A percentile compares a stretch with the other conserved stretches of the same genome.
Conservation (phyloP, 1,284 basidiomycete species). For the Meira nashicola region DNA sequence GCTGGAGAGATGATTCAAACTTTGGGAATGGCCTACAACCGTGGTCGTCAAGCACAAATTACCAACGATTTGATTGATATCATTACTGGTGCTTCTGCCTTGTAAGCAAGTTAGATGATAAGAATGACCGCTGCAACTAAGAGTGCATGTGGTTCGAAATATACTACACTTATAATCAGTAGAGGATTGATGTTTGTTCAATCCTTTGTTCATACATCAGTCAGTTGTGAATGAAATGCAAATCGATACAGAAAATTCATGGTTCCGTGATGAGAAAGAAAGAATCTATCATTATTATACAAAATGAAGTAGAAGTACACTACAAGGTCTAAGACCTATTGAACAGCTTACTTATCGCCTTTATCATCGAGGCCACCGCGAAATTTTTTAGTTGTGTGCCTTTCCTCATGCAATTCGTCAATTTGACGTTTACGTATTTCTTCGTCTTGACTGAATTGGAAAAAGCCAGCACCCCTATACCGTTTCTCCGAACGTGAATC, state of each 20-base stretch:
- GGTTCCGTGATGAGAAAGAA: no score
- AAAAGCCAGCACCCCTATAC: slow-evolving; percentile 77
- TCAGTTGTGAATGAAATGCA: neutral
- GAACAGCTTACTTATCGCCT: neutral
- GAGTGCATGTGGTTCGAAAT: no score
- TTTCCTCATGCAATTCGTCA: slow-evolving; percentile 61
- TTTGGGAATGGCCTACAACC: slow-evolving; percentile 65
- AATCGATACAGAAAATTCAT: no score
- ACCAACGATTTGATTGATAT: slow-evolving; percentile 93
- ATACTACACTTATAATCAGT: no score
- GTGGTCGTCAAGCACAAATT: slow-evolving; percentile 97
- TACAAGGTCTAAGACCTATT: no score
- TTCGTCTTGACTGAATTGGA: slow-evolving; percentile 79
- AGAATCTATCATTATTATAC: no score
- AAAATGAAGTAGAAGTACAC: no score
- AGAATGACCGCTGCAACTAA: no score
- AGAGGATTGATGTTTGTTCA: neutral
- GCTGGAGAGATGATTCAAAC: slow-evolving; percentile 60
- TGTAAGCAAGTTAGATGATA: slow-evolving; percentile 20
- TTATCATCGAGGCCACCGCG: neutral
- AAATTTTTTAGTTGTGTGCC: slow-evolving; percentile 1
- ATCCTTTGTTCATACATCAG: neutral
- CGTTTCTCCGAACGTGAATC: slow-evolving; percentile 75
- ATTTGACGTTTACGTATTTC: slow-evolving; percentile 69
- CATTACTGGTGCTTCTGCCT: slow-evolving; percentile 70